Conservation (phyloP, 176 grass and related monocot species). For the Themeda triandra region DNA sequence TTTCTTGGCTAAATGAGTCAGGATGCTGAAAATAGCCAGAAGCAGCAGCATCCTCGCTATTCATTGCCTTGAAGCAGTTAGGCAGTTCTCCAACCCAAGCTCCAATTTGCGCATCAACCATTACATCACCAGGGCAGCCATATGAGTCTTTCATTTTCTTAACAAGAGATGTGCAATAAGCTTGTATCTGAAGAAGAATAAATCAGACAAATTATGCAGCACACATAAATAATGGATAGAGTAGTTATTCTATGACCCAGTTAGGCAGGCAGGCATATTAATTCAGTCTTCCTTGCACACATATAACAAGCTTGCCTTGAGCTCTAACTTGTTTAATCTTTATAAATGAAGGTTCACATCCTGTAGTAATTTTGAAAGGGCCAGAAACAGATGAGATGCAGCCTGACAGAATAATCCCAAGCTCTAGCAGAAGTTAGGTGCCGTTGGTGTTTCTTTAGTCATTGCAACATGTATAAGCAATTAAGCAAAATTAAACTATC, state of each 20-base stretch:
- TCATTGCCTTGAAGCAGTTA: slow-evolving; percentile 47
- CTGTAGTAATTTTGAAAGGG: neutral
- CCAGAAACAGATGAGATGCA: neutral
- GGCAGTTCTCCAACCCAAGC: slow-evolving; percentile 74
- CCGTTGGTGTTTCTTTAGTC: neutral
- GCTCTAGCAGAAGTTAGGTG: neutral
- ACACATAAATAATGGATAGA: neutral
- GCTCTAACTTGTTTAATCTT: slow-evolving; percentile 3
- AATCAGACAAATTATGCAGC: slow-evolving; percentile 16
- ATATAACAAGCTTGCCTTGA: neutral
- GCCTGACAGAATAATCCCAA: neutral
- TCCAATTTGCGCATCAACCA: slow-evolving; percentile 53
- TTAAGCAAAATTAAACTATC: neutral
- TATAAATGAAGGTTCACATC: neutral
- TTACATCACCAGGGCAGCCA: slow-evolving; percentile 59
- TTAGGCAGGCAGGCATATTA: neutral
- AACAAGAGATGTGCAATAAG: slow-evolving; percentile 59
- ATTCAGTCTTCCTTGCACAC: neutral
- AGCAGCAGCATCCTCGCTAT: neutral
- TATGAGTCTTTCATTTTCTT: slow-evolving; percentile 72
- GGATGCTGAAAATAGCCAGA: slow-evolving; percentile 1
- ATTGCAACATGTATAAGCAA: neutral
- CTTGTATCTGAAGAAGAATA: slow-evolving; percentile 45
- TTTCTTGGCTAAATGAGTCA: neutral
- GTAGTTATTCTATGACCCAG: neutral